Conservation (phyloP, 768 basidiomycete genomes). For the Ramaria sp. region DNA sequence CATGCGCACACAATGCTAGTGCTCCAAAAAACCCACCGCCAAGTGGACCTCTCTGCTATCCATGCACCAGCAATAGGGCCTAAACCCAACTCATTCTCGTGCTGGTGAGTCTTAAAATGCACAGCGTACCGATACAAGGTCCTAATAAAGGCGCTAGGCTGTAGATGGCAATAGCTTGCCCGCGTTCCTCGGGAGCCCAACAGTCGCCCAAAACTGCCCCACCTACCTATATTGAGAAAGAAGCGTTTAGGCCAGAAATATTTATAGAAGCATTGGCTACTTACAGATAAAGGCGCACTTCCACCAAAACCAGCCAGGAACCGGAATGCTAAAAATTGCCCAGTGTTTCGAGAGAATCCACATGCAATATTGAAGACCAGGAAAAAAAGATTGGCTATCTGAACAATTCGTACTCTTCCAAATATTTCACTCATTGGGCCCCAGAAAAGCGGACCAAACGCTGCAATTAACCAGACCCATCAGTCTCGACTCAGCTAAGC, state of each 20-base stretch:
- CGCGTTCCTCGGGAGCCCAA: slow-evolving; percentile 11
- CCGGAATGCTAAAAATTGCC: slow-evolving; percentile 55
- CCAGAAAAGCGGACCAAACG: slow-evolving; percentile 9
- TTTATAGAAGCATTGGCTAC: slow-evolving; percentile 3
- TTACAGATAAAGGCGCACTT: slow-evolving; percentile 49
- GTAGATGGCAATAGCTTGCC: slow-evolving; percentile 15
- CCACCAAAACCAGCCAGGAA: slow-evolving; percentile 65
- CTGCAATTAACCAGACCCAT: background rate
- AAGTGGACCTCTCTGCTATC: slow-evolving; percentile 51
- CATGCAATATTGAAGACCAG: slow-evolving; percentile 47
- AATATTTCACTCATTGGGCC: slow-evolving; percentile 66
- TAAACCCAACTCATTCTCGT: slow-evolving; percentile 35
- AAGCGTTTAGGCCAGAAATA: background rate
- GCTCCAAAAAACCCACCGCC: slow-evolving; percentile 74
- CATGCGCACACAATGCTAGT: slow-evolving; percentile 45
- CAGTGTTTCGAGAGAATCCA: slow-evolving; percentile 45
- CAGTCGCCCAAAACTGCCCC: slow-evolving; percentile 35
- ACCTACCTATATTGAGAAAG: slow-evolving; percentile 33
- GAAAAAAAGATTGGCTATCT: slow-evolving; percentile 55
- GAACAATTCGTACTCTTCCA: slow-evolving; percentile 53
- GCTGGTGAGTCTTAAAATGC: slow-evolving; percentile 23
- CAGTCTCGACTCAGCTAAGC: background rate
- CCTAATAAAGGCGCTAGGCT: slow-evolving; percentile 51
- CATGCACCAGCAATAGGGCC: background rate
- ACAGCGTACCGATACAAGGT: slow-evolving; percentile 38